Percentiles rank a stretch among this genome's conserved stretches.
phyloP scores from a whole-genome alignment of 1,284 basidiomycete species.

The Lentinus polychrous region DNA sequence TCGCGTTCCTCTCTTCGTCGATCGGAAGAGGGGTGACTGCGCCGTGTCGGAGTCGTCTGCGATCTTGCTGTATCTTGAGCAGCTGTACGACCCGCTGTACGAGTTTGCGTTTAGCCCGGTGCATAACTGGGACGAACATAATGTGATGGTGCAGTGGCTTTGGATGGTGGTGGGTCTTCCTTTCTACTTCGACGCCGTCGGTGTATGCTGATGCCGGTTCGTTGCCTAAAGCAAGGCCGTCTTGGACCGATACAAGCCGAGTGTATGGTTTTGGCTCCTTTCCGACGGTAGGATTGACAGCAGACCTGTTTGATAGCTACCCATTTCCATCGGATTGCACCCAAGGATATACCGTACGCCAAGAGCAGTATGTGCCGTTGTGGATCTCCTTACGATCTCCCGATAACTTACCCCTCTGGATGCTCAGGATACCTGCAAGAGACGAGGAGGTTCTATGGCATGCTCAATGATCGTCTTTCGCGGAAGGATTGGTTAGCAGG shows the following conservation, averaged over 20 bases:
- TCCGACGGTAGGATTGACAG: neutral
- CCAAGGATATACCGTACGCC: constrained; percentile 59
- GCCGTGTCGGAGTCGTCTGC: constrained; percentile 48
- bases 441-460: constrained; percentile 68
- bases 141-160: constrained; percentile 70
- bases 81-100: constrained; percentile 38
- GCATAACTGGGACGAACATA: constrained; percentile 31
- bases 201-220: neutral
- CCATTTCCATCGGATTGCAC: constrained; percentile 47
- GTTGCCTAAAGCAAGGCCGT: constrained; percentile 44
- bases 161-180: constrained; percentile 52
- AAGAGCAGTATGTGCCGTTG: constrained; percentile 37
- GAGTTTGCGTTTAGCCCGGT: constrained; percentile 40
- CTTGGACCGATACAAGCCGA: constrained; percentile 73
- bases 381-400: no score
- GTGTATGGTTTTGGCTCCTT: constrained; percentile 15
- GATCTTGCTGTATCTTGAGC: constrained; percentile 46
- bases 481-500: constrained; percentile 66
- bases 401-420: neutral
- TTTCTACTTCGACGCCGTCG: no score
- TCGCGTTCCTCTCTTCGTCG: constrained; percentile 43
- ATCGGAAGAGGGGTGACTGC: constrained; percentile 30
- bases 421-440: constrained; percentile 71
- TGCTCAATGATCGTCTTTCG: constrained; percentile 61
- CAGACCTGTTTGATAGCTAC: constrained; percentile 27